Conservation (phyloP, 495 filamentous ascomycete species). For the Penicillium antarcticum region DNA sequence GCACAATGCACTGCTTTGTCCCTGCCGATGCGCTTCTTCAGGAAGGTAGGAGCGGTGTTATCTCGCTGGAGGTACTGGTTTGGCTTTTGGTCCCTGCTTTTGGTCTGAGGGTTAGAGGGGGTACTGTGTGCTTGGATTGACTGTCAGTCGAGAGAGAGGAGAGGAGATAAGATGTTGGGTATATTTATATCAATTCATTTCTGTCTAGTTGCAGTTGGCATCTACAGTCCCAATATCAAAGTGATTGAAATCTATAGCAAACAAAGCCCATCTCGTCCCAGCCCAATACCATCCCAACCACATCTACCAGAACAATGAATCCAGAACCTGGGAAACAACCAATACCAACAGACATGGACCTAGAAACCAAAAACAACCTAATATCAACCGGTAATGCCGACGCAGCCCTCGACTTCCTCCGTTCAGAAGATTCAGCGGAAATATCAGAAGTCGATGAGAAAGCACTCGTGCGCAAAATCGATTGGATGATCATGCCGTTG, state of each 20-base stretch:
- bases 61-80: neutral
- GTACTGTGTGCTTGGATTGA: no score
- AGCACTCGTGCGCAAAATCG: constrained; percentile 36
- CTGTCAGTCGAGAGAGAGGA: no score
- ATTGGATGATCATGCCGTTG: constrained; percentile 40
- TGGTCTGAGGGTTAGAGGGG: no score
- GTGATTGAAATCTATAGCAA: no score
- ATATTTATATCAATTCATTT: no score
- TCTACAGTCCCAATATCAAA: no score
- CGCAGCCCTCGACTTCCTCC: constrained; percentile 27
- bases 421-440: constrained; percentile 8
- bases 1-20: neutral
- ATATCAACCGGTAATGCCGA: constrained; percentile 19
- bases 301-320: no score
- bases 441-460: constrained; percentile 29
- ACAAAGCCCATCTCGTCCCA: no score
- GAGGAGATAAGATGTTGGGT: no score
- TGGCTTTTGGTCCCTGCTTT: no score
- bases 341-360: constrained; percentile 6
- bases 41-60: neutral
- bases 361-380: constrained; percentile 13
- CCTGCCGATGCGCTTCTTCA: neutral
- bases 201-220: no score
- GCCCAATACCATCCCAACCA: no score
- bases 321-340: neutral